phyloP scores from a whole-genome alignment of 495 filamentous ascomycete species.

The Cercophora sp. region DNA sequence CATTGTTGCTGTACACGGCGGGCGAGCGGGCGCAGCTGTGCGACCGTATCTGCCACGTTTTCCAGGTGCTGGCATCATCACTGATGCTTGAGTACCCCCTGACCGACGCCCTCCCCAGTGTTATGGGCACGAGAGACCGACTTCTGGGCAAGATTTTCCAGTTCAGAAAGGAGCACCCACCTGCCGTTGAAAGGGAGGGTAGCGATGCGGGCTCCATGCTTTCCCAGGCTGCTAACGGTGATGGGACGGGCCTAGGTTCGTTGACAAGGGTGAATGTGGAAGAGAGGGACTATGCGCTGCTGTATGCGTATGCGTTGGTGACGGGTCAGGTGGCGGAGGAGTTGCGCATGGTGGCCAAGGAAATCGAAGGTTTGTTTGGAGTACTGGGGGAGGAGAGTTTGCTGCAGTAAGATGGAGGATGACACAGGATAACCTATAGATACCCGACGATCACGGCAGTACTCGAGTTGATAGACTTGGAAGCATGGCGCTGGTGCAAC shows the following conservation, averaged over 20 bases:
- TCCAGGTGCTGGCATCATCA: constrained; percentile 87
- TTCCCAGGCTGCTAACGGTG: not conserved
- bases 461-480: not conserved
- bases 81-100: constrained; percentile 92
- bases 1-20: constrained; percentile 72
- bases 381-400: constrained; percentile 70
- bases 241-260: constrained; percentile 6
- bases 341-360: constrained; percentile 62
- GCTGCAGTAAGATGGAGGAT: constrained; percentile 46
- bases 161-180: constrained; percentile 65
- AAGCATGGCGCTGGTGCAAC: not conserved
- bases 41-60: constrained; percentile 83
- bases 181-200: constrained; percentile 11
- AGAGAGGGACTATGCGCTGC: constrained; percentile 50
- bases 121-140: constrained; percentile 72
- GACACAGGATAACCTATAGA: no score
- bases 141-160: constrained; percentile 85
- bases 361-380: constrained; percentile 72
- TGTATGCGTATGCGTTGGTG: constrained; percentile 58
- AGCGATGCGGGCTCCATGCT: not conserved
- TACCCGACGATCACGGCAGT: no score
- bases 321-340: constrained; percentile 64
- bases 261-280: constrained; percentile 32
- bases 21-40: constrained; percentile 76
- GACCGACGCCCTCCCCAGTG: constrained; percentile 79